phyloP scores from a whole-genome alignment of 768 basidiomycete species.

The Pisolithus marmoratus region DNA sequence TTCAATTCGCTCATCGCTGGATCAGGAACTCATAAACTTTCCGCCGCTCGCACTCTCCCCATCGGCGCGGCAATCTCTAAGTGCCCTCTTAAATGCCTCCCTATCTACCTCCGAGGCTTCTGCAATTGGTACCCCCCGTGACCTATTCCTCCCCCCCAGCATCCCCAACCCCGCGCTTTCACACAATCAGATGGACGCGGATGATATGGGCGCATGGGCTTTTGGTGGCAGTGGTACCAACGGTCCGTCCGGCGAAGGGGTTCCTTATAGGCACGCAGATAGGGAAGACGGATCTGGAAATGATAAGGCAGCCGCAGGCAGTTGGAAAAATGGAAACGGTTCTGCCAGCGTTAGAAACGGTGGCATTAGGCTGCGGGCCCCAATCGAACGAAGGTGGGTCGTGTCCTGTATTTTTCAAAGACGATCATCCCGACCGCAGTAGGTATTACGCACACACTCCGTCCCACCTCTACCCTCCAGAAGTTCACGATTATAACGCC shows the following conservation, averaged over 20 bases:
- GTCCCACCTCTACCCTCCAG: slow-evolving; percentile 77
- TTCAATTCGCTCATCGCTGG: slow-evolving; percentile 1
- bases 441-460: slow-evolving; percentile 85
- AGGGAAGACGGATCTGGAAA: slow-evolving; percentile 5
- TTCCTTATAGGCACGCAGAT: neutral
- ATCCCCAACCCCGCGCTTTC: slow-evolving; percentile 73
- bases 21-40: slow-evolving; percentile 84
- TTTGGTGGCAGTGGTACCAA: neutral
- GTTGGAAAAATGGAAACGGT: neutral
- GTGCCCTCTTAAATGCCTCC: neutral
- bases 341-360: slow-evolving; percentile 39
- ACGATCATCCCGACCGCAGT: neutral
- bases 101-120: neutral
- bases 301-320: neutral
- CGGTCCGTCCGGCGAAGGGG: neutral
- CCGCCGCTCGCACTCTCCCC: slow-evolving; percentile 68
- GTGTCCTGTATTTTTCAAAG: slow-evolving; percentile 4
- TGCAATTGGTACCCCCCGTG: slow-evolving; percentile 4
- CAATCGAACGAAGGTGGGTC: slow-evolving; percentile 77
- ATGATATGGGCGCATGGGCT: neutral
- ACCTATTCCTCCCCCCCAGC: slow-evolving; percentile 58
- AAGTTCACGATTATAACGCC: slow-evolving; percentile 89
- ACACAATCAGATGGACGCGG: slow-evolving; percentile 13
- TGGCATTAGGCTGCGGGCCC: slow-evolving; percentile 67
- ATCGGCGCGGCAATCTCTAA: slow-evolving; percentile 60